A percentile compares a stretch with the other conserved stretches of the same genome.
phyloP scores from a whole-genome alignment of 2,329 filamentous ascomycete genomes.

The Colletotrichum spaethianum region DNA sequence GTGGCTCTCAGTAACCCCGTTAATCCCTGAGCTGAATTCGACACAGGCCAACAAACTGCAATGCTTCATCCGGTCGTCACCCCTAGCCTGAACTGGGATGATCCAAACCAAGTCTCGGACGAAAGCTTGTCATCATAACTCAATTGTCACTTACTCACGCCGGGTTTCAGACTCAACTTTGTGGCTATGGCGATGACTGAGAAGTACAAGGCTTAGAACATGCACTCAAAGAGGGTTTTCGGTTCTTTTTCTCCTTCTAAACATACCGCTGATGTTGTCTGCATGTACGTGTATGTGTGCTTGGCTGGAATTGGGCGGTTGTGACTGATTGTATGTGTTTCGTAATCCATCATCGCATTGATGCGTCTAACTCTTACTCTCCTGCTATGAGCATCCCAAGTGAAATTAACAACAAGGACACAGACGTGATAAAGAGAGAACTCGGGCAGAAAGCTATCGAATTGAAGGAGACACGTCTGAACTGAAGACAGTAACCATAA shows the following conservation, averaged over 20 bases:
- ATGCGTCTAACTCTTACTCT: no score
- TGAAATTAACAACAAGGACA: no score
- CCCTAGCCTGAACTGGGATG: not conserved
- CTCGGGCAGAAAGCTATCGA: no score
- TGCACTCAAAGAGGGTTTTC: not conserved
- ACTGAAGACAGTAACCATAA: no score
- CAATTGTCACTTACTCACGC: slow-evolving; percentile 11
- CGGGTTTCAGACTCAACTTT: not conserved
- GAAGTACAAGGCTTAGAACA: not conserved
- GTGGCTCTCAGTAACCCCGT: not conserved
- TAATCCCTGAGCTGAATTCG: not conserved
- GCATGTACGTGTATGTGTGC: not conserved
- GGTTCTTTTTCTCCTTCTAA: not conserved
- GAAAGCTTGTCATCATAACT: not conserved
- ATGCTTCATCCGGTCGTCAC: slow-evolving; percentile 3
- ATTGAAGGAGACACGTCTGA: no score
- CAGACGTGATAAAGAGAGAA: no score
- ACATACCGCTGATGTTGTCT: not conserved
- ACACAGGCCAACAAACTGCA: not conserved
- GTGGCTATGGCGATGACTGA: not conserved
- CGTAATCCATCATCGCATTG: not conserved
- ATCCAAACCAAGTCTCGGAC: not conserved
- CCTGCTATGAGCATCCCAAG: no score
- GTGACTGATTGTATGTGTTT: not conserved
- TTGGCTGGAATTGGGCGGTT: not conserved